Evolutionary conservation across 257 asterid genomes (phyloP).

Genomic region (Ligustrum vulgare): DNA sequence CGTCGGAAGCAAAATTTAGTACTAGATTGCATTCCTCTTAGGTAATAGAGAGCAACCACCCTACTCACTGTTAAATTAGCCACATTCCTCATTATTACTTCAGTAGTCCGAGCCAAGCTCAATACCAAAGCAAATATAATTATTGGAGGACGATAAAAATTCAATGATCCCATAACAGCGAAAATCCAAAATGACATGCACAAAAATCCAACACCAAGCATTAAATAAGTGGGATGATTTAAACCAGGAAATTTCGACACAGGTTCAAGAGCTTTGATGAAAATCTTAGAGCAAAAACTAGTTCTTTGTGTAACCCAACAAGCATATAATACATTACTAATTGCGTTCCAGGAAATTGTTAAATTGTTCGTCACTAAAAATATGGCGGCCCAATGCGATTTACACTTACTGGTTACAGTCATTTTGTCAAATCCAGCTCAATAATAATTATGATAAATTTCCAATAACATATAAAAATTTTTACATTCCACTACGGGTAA

Average conservation of each 20-base stretch:
- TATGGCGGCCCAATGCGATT: too few species aligned
- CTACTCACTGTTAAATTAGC: slow-evolving; percentile 82
- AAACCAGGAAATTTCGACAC: slow-evolving; percentile 69
- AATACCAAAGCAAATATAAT: slow-evolving; percentile 53
- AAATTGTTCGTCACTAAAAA: too few species aligned
- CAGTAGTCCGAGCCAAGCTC: slow-evolving; percentile 88
- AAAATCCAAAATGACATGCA: slow-evolving; percentile 95
- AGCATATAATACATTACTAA: slow-evolving; percentile 86
- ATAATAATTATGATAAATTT: too few species aligned
- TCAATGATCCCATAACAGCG: slow-evolving; percentile 81
- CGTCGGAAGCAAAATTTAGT: slow-evolving; percentile 86
- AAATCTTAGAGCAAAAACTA: slow-evolving; percentile 66
- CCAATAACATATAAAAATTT: too few species aligned
- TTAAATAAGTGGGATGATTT: slow-evolving; percentile 74
- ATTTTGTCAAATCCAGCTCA: too few species aligned
- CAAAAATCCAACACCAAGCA: slow-evolving; percentile 81
- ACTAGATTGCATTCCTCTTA: slow-evolving; percentile 89
- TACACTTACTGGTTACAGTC: too few species aligned
- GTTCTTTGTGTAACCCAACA: slow-evolving; percentile 93
- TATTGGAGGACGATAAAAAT: slow-evolving; percentile 68
- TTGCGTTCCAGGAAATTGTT: too few species aligned
- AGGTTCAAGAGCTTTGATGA: slow-evolving; percentile 76
- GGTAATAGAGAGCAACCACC: slow-evolving; percentile 82
- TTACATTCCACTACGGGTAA: neutral
- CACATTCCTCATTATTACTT: slow-evolving; percentile 98